Evolutionary conservation across 345 rosid species (phyloP), one percentile per base, ranked within the genome.

Genomic region (Salix suchowensis): DNA sequence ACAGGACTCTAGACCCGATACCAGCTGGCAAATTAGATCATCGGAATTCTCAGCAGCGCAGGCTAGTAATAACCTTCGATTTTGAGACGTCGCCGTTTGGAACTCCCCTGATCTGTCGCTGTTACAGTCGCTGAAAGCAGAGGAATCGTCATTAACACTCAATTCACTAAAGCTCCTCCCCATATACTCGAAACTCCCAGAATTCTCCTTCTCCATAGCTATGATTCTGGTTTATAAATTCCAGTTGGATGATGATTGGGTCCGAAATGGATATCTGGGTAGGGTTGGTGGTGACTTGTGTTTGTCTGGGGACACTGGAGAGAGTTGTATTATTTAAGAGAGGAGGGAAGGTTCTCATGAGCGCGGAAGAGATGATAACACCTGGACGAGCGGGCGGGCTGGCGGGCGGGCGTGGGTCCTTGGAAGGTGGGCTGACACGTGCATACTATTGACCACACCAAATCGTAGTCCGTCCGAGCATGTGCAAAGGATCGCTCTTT

Each of bases 21-120:
- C 96, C 65, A 96, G 92, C 74, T 92, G 94, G 16, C 72, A 70
- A 82, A 93, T 89, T 64, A 96, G 82, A 32, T 92, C 98, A 26
- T 93, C 78, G 18, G 78, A 70, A 48, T 76, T 74, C 42, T 79
- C 82, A 11, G 76, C 66, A 34, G 85, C 81, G 77, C 97, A 94
- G 18, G 98, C 81, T 50, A 91, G 77, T n/a, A 89, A 67, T 36
- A 91, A 84, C 5, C 89, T 87, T 32, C 93, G 88, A 86, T 87
- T 87, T 83, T 87, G 87, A 48, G 91, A 83, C 23, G 99, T 87
- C 2, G 90, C 76, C 68, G 96, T 71, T 1, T 89, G 76, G 69
- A 96, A 96, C 72, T 92, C 97, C 18, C 99, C 99, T 82, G 99
- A 96, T 86, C 92, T 86, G 73, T 96, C 98, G 85, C 99, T 95